These are phyloP conservation scores for Syzygium syzygioides DNA, from an alignment of 441 rosid genomes.

Conservation along the genomic window DNA sequence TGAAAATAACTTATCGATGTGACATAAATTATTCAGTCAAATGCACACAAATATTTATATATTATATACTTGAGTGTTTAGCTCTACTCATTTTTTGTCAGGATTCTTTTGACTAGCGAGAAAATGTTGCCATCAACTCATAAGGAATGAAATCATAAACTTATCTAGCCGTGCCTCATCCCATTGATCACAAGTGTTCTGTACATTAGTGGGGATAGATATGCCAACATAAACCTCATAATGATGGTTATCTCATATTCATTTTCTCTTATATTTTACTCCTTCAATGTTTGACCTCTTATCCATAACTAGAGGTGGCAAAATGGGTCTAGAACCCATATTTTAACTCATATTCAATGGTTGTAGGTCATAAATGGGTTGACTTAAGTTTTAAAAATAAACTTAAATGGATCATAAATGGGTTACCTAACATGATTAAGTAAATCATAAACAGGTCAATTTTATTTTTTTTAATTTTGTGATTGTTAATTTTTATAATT, in stretches of 20 bases:
- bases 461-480: no score
- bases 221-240: not conserved
- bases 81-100: not conserved
- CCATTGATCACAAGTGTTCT: not conserved
- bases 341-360: no score
- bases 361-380: no score
- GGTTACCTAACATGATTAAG: no score
- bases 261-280: not conserved
- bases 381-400: no score
- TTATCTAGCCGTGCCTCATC: not conserved
- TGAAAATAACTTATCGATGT: not conserved
- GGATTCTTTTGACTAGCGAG: not conserved
- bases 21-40: not conserved
- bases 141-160: not conserved
- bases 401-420: no score
- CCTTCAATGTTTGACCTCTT: not conserved
- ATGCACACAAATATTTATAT: no score
- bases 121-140: no score
- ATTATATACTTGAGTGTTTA: not conserved
- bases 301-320: not conserved
- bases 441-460: no score
- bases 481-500: no score
- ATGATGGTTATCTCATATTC: not conserved
- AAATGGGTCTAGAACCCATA: no score
- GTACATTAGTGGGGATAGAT: not conserved